Evolutionary conservation across 106 monocot genomes (phyloP).

Genomic region (Vanilla planifolia): DNA sequence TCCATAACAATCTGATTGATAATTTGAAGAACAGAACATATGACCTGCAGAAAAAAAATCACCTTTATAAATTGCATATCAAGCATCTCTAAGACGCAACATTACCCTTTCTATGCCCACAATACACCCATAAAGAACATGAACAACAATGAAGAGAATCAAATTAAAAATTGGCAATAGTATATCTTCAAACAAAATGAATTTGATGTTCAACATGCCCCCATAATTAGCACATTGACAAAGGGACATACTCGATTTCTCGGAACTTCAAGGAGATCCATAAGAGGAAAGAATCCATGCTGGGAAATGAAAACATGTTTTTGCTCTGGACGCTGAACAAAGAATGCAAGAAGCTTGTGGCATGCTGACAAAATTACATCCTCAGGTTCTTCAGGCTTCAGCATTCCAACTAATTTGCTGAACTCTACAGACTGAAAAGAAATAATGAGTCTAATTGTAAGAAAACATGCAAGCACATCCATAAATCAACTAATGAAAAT

Average conservation of each 20-base stretch:
- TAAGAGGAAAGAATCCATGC: slow-evolving; percentile 71
- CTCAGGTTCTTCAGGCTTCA: slow-evolving; percentile 61
- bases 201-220: no score
- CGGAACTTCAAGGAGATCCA: slow-evolving; percentile 85
- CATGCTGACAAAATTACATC: slow-evolving; percentile 56
- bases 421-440: slow-evolving; percentile 45
- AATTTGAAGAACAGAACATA: slow-evolving; percentile 69
- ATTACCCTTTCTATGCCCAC: neutral
- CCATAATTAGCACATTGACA: neutral
- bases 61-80: neutral
- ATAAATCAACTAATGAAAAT: neutral
- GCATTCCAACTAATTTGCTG: slow-evolving; percentile 49
- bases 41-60: slow-evolving; percentile 38
- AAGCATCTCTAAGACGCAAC: neutral
- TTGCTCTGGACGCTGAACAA: slow-evolving; percentile 72
- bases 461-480: no score
- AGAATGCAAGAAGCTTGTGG: slow-evolving; percentile 57
- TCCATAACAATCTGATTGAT: slow-evolving; percentile 79
- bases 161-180: no score
- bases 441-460: neutral
- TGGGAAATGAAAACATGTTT: slow-evolving; percentile 67
- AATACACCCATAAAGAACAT: neutral
- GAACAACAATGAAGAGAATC: neutral
- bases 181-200: no score
- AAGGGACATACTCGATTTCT: slow-evolving; percentile 57